phyloP scores from a whole-genome alignment of 495 filamentous ascomycete genomes.

The Trichocladium uniseriatum region DNA sequence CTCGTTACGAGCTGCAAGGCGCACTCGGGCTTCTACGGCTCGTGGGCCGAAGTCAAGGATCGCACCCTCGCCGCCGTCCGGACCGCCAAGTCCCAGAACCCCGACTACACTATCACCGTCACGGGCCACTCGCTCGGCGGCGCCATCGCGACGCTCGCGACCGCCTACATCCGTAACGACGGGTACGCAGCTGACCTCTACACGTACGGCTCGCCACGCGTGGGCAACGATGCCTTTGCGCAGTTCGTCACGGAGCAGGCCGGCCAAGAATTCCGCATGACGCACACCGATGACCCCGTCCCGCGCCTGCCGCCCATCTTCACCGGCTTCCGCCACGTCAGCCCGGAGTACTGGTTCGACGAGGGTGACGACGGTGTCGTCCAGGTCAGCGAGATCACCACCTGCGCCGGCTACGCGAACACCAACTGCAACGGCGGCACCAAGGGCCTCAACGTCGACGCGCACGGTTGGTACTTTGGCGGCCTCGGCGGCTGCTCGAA shows the following conservation, averaged over 20 bases:
- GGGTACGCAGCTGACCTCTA: conserved; percentile 42
- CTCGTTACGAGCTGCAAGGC: conserved; percentile 26
- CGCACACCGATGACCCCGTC: conserved; percentile 58
- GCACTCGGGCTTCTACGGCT: conserved; percentile 33
- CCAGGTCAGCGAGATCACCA: conserved; percentile 22
- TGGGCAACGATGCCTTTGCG: conserved; percentile 51
- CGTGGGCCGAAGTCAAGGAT: conserved; percentile 28
- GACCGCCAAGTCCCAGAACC: conserved; percentile 28
- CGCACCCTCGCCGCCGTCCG: conserved; percentile 17
- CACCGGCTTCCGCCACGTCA: conserved; percentile 51
- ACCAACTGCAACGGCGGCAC: conserved; percentile 34
- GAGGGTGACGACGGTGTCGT: conserved; percentile 17
- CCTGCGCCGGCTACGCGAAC: conserved; percentile 32
- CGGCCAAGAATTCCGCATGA: conserved; percentile 52
- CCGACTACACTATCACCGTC: conserved; percentile 45
- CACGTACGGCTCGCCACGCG: conserved; percentile 59
- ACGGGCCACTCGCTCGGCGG: conserved; percentile 65
- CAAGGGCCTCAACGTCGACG: conserved; percentile 19
- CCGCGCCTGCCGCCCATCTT: conserved; percentile 51
- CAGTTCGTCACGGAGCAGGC: conserved; percentile 43
- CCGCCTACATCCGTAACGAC: conserved; percentile 45
- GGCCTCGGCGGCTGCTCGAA: conserved; percentile 24
- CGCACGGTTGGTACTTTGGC: conserved; percentile 34
- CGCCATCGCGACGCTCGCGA: conserved; percentile 54
- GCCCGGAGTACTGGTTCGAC: conserved; percentile 57